phyloP scores from a whole-genome alignment of 2,329 filamentous ascomycete species.

The Didymella arachidicola region DNA sequence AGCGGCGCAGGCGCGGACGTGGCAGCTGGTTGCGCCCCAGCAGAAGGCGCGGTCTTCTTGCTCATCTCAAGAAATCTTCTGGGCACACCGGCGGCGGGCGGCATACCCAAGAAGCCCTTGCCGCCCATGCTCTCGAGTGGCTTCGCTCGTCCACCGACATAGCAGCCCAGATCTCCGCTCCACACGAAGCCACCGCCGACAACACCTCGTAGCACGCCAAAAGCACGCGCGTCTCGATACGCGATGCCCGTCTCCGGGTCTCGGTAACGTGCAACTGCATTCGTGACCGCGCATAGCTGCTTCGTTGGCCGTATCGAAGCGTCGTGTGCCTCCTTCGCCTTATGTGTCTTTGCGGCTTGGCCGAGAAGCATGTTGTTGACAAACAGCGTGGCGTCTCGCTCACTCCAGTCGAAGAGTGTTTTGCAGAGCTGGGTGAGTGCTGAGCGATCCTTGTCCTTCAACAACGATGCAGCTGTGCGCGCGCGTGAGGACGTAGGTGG shows the following conservation, averaged over 20 bases:
- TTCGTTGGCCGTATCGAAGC: constrained; percentile 43
- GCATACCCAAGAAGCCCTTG: constrained; percentile 54
- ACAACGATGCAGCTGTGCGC: constrained; percentile 56
- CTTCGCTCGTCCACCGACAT: constrained; percentile 69
- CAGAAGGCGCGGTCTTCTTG: constrained; percentile 21
- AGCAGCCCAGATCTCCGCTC: constrained; percentile 82
- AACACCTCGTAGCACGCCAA: constrained; percentile 80
- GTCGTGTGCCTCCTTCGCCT: constrained; percentile 45
- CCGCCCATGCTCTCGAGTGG: constrained; percentile 40
- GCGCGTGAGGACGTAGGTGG: constrained; percentile 52
- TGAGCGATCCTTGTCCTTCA: constrained; percentile 52
- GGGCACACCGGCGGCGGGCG: constrained; percentile 78
- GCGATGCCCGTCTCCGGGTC: constrained; percentile 85
- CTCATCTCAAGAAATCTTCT: constrained; percentile 67
- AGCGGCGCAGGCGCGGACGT: neutral
- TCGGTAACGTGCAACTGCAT: constrained; percentile 78
- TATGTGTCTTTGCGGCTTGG: constrained; percentile 53
- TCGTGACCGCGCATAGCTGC: constrained; percentile 77
- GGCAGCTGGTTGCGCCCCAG: neutral
- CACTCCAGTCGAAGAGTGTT: constrained; percentile 46
- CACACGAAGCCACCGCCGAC: constrained; percentile 78
- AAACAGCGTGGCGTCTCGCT: constrained; percentile 39
- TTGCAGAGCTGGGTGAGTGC: constrained; percentile 65
- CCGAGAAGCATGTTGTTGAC: constrained; percentile 53
- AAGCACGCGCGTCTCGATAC: constrained; percentile 81